Percentiles rank a stretch among this genome's conserved stretches.
Evolutionary conservation across 1,139 yeast genomes (phyloP).

Genomic region (Yamadazyma buinensis): DNA sequence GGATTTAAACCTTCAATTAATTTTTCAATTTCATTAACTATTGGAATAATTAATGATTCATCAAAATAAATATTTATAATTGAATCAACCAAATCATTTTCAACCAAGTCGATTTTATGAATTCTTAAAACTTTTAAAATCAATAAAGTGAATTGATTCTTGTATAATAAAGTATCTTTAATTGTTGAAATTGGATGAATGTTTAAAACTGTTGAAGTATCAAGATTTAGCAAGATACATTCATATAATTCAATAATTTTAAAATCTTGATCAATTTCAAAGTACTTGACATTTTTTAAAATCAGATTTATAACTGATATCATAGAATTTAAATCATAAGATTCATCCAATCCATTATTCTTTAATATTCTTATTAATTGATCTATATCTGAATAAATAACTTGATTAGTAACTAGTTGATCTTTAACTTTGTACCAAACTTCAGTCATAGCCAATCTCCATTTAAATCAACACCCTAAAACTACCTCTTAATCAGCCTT

Average conservation of each 20-base stretch:
- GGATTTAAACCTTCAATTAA: conserved; percentile 1
- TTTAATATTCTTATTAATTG: not conserved
- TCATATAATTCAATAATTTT: conserved; percentile 20
- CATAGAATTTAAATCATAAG: not conserved
- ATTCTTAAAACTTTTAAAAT: conserved; percentile 19
- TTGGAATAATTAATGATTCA: conserved; percentile 2
- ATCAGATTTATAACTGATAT: conserved; percentile 5
- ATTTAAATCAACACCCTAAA: not conserved
- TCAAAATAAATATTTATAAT: conserved; percentile 3
- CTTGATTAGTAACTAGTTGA: not conserved
- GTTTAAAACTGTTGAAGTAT: conserved; percentile 16
- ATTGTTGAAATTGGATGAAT: conserved; percentile 23
- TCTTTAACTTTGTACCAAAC: not conserved
- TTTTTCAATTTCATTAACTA: conserved; percentile 5
- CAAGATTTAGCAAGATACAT: conserved; percentile 17
- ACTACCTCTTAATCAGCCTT: not conserved
- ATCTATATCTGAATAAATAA: not conserved
- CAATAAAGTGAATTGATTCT: conserved; percentile 13
- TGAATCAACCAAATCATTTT: conserved; percentile 10
- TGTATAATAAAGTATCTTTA: conserved; percentile 11
- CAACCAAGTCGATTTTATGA: conserved; percentile 17
- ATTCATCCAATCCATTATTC: not conserved
- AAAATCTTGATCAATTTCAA: conserved; percentile 18
- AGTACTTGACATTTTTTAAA: conserved; percentile 8
- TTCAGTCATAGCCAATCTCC: not conserved